These are phyloP conservation scores for Leccinum pseudoinsigne DNA, from an alignment of 1,284 basidiomycete genomes.

Conservation along the genomic window DNA sequence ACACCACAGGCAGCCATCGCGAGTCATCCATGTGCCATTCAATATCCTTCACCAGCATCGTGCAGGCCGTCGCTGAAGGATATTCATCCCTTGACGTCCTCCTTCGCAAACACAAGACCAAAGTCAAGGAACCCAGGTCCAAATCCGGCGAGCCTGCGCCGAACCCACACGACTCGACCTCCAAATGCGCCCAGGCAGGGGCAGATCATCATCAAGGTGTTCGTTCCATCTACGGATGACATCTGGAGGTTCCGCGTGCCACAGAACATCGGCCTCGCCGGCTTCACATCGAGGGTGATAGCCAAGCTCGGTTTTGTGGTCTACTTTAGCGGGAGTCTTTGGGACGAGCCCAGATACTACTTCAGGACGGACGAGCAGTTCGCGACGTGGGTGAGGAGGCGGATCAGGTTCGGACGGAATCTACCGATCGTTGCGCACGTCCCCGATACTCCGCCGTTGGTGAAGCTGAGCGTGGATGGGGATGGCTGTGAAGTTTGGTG, in stretches of 20 bases:
- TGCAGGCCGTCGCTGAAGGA: conserved; percentile 17
- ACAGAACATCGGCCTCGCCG: conserved; percentile 28
- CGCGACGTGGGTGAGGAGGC: conserved; percentile 24
- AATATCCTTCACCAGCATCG: conserved; percentile 18
- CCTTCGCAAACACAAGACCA: conserved; percentile 20
- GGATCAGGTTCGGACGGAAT: conserved; percentile 32
- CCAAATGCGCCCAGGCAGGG: conserved; percentile 36
- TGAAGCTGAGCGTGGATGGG: conserved; percentile 16
- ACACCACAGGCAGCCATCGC: conserved; percentile 7
- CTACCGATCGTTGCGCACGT: conserved; percentile 32
- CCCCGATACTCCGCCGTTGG: conserved; percentile 16
- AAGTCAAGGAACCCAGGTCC: background rate
- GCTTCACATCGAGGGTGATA: conserved; percentile 35
- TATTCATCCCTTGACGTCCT: conserved; percentile 21
- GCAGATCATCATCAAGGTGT: conserved; percentile 41
- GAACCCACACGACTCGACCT: conserved; percentile 4
- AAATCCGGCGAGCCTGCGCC: background rate
- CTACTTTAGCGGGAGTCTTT: conserved; percentile 33
- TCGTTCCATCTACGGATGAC: conserved; percentile 40
- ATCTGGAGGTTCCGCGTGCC: conserved; percentile 42
- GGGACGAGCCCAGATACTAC: conserved; percentile 33
- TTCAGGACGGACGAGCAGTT: conserved; percentile 28
- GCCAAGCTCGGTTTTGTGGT: conserved; percentile 39
- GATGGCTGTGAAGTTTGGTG: conserved; percentile 29
- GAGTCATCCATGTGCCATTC: conserved; percentile 21